Evolutionary conservation across 179 eudicot species (phyloP).

Genomic region (Silene vulgaris): DNA sequence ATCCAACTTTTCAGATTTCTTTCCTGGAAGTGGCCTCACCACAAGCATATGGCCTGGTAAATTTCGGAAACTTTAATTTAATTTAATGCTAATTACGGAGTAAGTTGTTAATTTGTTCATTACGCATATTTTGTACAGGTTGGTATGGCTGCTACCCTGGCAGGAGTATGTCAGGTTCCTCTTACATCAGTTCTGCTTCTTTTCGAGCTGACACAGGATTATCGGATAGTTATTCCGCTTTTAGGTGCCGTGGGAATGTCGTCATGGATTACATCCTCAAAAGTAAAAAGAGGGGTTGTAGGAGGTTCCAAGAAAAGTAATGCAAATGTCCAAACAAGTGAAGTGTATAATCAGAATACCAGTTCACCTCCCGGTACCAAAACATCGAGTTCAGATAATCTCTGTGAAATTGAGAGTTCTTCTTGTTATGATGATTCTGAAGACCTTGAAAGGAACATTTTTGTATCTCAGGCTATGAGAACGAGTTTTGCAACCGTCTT

Average conservation of each 20-base stretch:
- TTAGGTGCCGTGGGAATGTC: conserved; percentile 92
- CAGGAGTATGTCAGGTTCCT: conserved; percentile 97
- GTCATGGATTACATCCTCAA: conserved; percentile 84
- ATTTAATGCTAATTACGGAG: neutral
- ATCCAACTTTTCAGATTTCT: conserved; percentile 52
- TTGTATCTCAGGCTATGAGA: conserved; percentile 88
- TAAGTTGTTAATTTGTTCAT: conserved; percentile 2
- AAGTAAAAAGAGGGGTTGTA: conserved; percentile 35
- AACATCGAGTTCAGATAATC: conserved; percentile 29
- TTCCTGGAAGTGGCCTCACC: conserved; percentile 90
- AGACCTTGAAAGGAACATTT: conserved; percentile 49
- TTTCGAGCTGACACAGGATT: conserved; percentile 91
- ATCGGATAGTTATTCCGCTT: conserved; percentile 89
- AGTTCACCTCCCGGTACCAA: conserved; percentile 22
- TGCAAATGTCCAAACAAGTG: conserved; percentile 25
- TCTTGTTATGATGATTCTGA: conserved; percentile 46
- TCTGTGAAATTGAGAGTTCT: conserved; percentile 61
- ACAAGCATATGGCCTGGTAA: conserved; percentile 98
- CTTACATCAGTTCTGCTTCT: conserved; percentile 93
- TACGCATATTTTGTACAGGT: conserved; percentile 48
- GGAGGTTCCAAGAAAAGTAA: conserved; percentile 24
- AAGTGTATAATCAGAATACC: conserved; percentile 23
- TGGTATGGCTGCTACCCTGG: conserved; percentile 99
- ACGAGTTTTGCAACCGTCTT: conserved; percentile 59
- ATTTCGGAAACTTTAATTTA: neutral